Conservation (phyloP, 2,329 filamentous ascomycete species). For the Tolypocladium amazonense region DNA sequence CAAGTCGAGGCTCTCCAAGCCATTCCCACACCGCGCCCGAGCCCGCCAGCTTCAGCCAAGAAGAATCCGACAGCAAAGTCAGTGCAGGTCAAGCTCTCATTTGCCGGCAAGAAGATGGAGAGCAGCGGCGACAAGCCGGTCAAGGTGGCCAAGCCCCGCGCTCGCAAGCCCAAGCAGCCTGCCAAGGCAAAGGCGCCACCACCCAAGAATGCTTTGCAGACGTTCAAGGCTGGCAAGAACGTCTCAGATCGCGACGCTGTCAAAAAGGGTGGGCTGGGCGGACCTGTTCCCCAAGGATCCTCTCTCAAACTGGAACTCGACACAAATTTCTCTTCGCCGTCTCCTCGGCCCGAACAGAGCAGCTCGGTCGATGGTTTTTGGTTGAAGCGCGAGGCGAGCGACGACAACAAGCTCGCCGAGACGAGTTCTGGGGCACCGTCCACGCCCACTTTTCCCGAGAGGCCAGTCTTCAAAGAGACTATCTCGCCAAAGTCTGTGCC, state of each 20-base stretch:
- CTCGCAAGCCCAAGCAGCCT: constrained; percentile 21
- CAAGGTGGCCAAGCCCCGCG: constrained; percentile 17
- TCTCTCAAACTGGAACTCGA: neutral
- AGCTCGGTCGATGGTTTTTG: constrained; percentile 9
- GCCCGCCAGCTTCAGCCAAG: constrained; percentile 33
- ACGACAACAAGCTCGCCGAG: constrained; percentile 2
- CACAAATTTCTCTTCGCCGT: constrained; percentile 5
- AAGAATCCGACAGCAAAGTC: constrained; percentile 26
- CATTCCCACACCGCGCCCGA: constrained; percentile 48
- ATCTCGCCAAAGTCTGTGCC: constrained; percentile 34
- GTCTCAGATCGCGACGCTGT: constrained; percentile 11
- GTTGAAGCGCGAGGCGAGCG: constrained; percentile 7
- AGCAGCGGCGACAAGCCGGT: constrained; percentile 8
- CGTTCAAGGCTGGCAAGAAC: constrained; percentile 34
- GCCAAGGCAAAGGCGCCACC: constrained; percentile 23
- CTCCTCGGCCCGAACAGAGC: constrained; percentile 12
- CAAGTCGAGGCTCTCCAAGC: constrained; percentile 32
- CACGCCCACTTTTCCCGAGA: constrained; percentile 8
- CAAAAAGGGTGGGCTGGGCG: constrained; percentile 9
- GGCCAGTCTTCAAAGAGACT: constrained; percentile 14
- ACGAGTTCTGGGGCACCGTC: constrained; percentile 6
- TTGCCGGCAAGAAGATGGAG: constrained; percentile 16
- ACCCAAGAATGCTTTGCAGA: constrained; percentile 26
- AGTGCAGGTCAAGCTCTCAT: constrained; percentile 43
- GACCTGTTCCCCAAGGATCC: neutral